Percentiles rank a stretch among this genome's conserved stretches.
Evolutionary conservation across 345 rosid species (phyloP).

Genomic region (Salix suchowensis): DNA sequence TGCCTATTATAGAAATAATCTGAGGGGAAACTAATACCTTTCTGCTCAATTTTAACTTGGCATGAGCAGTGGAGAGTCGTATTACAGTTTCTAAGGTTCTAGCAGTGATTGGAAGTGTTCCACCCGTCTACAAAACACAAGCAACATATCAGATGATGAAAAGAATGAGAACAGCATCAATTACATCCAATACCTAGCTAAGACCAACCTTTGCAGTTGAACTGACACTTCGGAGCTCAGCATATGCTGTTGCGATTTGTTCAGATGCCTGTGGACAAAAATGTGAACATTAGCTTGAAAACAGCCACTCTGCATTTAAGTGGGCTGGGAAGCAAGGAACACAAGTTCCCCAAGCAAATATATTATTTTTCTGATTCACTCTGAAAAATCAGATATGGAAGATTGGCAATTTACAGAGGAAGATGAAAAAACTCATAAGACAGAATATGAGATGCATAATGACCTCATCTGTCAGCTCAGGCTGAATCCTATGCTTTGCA

Average conservation of each 20-base stretch:
- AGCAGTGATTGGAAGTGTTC: constrained; percentile 96
- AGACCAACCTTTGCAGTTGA: constrained; percentile 64
- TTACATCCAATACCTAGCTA: background rate
- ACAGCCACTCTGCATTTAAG: background rate
- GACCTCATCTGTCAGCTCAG: constrained; percentile 95
- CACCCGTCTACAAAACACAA: constrained; percentile 69
- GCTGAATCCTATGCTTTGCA: constrained; percentile 92
- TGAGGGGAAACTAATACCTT: constrained; percentile 43
- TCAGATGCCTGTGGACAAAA: constrained; percentile 70
- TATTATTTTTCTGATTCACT: background rate
- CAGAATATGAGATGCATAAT: background rate
- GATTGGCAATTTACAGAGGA: background rate
- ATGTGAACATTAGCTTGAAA: constrained; percentile 9
- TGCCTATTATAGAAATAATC: background rate
- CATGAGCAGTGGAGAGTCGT: constrained; percentile 97
- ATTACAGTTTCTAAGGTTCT: constrained; percentile 96
- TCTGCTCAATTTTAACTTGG: constrained; percentile 85
- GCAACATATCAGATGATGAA: constrained; percentile 10
- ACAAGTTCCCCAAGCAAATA: background rate
- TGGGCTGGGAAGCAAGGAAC: background rate
- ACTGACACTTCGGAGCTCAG: constrained; percentile 80
- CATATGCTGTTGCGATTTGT: constrained; percentile 83
- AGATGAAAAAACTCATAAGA: background rate
- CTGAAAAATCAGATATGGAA: background rate
- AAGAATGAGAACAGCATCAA: background rate